Base-by-base conservation (phyloP, 257 asterid genomes). In the Scutellaria baicalensis region DNA sequence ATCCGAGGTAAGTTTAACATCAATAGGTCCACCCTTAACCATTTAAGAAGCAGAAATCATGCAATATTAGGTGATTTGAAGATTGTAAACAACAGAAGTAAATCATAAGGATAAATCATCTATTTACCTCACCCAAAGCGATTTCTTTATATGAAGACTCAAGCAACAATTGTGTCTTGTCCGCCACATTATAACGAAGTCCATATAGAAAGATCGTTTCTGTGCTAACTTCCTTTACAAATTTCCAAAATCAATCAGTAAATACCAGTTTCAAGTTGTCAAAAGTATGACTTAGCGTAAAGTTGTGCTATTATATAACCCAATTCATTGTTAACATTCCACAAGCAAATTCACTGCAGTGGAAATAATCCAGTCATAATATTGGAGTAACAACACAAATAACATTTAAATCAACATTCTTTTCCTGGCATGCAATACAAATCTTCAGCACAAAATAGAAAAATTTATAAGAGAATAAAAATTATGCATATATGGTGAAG, bases 61-160 rank as follows among this genome's bases (percentile, higher is more conserved):
- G 62, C 49, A 64, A 52, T 50, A 59, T 18, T 49, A 66, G 16
- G 40, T 51, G 36, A 33, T 35, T 64, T 62, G 52, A 42, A 12
- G 55, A 57, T 33, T 63, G 68, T 36, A 57, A 33, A 66, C 27
- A 20, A 12, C 21, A 43, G 51, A 39, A 40, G 43, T 58, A 66
- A 20, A 77, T 33, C 38, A 72, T 40, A 56, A 45, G 67, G 61
- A 27, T 44, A 62, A 68, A 64, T 9, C 48, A 50, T 45, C 27
- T 56, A 55, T 12, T 78, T 81, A 89, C 96, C 96, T 83, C 93
- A 49, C 83, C 89, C 80, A 91, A 60, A 23, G 91, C 58, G 73
- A 89, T 79, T 77, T 70, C 72, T 63, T 54, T 56, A 6, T 64
- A 65, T 52, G 81, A 82, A 63, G 97, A 85, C 73, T 81, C 90